phyloP scores from a whole-genome alignment of 2,329 filamentous ascomycete species.

The Emmonsiellopsis sp. region DNA sequence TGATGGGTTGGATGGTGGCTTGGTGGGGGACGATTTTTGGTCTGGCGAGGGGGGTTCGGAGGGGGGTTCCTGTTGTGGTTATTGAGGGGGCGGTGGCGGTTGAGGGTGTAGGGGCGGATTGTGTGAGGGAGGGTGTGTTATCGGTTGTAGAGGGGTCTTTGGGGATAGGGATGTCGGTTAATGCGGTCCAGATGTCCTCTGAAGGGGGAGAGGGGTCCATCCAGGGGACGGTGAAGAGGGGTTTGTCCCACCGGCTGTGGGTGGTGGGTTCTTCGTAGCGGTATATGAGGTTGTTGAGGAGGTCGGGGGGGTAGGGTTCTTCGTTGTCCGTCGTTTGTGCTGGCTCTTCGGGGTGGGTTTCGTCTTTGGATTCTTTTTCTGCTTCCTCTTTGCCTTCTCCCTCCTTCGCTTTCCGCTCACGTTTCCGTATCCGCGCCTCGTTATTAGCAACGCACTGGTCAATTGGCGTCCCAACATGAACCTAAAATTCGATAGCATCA shows the following conservation, averaged over 20 bases:
- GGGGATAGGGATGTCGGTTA: conserved; percentile 32
- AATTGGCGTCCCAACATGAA: conserved; percentile 49
- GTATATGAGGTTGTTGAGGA: conserved; percentile 56
- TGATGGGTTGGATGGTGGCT: conserved; percentile 33
- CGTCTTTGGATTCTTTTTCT: background rate
- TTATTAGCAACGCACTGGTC: conserved; percentile 50
- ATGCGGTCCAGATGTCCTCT: conserved; percentile 53
- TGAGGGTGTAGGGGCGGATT: conserved; percentile 6
- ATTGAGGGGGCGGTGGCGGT: conserved; percentile 5
- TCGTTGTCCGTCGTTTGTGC: conserved; percentile 15
- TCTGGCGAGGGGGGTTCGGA: conserved; percentile 11
- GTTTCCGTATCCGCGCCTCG: conserved; percentile 24
- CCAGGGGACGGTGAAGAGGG: conserved; percentile 53
- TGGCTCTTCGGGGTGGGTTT: conserved; percentile 2
- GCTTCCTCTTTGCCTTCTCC: conserved; percentile 1
- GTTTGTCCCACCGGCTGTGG: conserved; percentile 57
- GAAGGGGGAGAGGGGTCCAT: conserved; percentile 47
- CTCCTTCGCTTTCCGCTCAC: conserved; percentile 7
- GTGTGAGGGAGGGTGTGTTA: conserved; percentile 9
- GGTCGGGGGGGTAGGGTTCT: conserved; percentile 43
- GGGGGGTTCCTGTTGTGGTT: background rate
- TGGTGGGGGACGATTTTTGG: conserved; percentile 24
- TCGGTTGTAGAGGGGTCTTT: conserved; percentile 10
- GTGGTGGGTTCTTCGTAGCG: conserved; percentile 60
- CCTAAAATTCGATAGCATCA: conserved; percentile 24